A percentile compares a stretch with the other conserved stretches of the same genome.
Evolutionary conservation across 31 red algal species (phyloP).

Genomic region (Endocladia muricata): DNA sequence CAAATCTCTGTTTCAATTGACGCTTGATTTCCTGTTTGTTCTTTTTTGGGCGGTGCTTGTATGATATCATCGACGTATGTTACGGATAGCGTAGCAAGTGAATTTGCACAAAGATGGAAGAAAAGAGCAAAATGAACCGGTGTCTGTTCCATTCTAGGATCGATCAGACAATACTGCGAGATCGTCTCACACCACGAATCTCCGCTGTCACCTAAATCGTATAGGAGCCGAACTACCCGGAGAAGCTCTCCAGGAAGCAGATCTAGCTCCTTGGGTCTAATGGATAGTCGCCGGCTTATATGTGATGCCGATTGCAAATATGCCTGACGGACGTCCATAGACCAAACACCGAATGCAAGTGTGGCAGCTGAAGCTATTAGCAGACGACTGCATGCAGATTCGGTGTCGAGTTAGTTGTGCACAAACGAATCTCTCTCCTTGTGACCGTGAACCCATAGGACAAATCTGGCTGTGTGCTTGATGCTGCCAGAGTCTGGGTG

Average conservation of each 20-base stretch:
- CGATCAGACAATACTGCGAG: background rate
- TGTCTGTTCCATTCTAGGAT: conserved; percentile 25
- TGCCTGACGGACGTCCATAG: conserved; percentile 34
- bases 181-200: conserved; percentile 38
- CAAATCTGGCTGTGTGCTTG: conserved; percentile 20
- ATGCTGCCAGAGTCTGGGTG: background rate
- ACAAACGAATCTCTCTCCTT: background rate
- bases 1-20: background rate
- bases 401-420: background rate
- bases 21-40: background rate
- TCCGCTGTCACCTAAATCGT: conserved; percentile 30
- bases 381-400: background rate
- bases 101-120: background rate
- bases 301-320: conserved; percentile 24
- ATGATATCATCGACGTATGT: conserved; percentile 24
- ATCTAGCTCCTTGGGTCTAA: conserved; percentile 5
- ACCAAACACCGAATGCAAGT: conserved; percentile 16
- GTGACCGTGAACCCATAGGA: background rate
- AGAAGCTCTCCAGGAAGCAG: conserved; percentile 10
- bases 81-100: background rate
- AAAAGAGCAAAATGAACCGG: conserved; percentile 23
- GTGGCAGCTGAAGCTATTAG: background rate
- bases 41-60: background rate
- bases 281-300: background rate
- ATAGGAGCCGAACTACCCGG: conserved; percentile 18